Evolutionary conservation across 2,329 filamentous ascomycete genomes (phyloP).

Genomic region (Talaromyces verruculosus): DNA sequence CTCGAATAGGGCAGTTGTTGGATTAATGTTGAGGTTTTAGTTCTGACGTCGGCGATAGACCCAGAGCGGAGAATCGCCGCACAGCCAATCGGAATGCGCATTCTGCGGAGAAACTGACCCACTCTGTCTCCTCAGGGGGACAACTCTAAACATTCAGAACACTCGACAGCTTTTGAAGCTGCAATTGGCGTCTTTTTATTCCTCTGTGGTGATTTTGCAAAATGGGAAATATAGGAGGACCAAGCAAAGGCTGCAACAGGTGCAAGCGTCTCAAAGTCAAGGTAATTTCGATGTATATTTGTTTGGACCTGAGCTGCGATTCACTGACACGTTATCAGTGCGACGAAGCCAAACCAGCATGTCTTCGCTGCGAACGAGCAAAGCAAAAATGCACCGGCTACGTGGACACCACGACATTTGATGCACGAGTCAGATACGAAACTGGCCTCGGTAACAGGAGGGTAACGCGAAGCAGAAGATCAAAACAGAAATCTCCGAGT

Average conservation of each 20-base stretch:
- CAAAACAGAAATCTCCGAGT: background rate
- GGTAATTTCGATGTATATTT: background rate
- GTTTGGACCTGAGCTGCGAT: too few species aligned
- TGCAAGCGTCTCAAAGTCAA: constrained; percentile 17
- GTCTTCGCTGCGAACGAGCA: constrained; percentile 4
- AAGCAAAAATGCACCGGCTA: constrained; percentile 10
- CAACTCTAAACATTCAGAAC: background rate
- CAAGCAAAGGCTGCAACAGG: constrained; percentile 7
- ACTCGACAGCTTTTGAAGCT: background rate
- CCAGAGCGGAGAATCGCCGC: background rate
- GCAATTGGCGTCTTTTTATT: background rate
- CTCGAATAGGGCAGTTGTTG: too few species aligned
- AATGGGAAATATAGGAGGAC: constrained; percentile 2
- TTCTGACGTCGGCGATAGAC: background rate
- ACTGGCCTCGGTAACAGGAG: constrained; percentile 4
- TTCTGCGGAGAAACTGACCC: background rate
- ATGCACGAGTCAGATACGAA: background rate
- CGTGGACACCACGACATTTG: background rate
- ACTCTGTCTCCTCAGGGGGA: background rate
- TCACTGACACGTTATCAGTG: background rate
- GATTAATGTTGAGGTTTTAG: background rate
- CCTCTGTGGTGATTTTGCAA: too few species aligned
- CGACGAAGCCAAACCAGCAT: constrained; percentile 11
- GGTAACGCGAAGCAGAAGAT: background rate
- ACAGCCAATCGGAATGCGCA: background rate